A percentile compares a stretch with the other conserved stretches of the same genome.
phyloP scores from a whole-genome alignment of 768 basidiomycete genomes.

The Lactarius evosmus region DNA sequence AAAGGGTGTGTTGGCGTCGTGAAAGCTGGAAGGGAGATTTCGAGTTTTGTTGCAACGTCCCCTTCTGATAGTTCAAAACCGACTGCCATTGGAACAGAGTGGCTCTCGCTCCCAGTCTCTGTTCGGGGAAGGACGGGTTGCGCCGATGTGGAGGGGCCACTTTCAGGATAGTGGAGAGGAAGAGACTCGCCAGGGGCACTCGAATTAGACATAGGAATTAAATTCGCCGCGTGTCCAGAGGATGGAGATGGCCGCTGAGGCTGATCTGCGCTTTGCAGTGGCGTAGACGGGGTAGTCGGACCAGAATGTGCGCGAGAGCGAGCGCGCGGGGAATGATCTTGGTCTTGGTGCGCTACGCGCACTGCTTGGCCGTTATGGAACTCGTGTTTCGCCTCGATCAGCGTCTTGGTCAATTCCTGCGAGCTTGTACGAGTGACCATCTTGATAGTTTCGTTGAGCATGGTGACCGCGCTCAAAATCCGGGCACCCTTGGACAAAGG shows the following conservation, averaged over 20 bases:
- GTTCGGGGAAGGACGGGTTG: neutral
- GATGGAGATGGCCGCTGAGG: neutral
- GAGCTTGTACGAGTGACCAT: slow-evolving; percentile 49
- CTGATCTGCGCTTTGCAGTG: neutral
- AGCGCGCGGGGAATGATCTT: slow-evolving; percentile 29
- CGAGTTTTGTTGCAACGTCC: slow-evolving; percentile 60
- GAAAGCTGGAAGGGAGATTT: slow-evolving; percentile 55
- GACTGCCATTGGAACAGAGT: slow-evolving; percentile 28
- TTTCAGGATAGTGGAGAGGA: neutral
- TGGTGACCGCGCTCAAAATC: slow-evolving; percentile 62
- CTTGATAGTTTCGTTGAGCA: slow-evolving; percentile 73
- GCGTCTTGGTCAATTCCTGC: slow-evolving; percentile 59
- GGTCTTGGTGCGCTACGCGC: slow-evolving; percentile 32
- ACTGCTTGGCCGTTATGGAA: slow-evolving; percentile 56
- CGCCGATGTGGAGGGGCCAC: slow-evolving; percentile 17
- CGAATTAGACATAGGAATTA: neutral
- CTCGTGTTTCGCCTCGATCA: slow-evolving; percentile 65
- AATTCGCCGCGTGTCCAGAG: neutral
- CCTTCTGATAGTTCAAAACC: slow-evolving; percentile 34
- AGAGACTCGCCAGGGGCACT: neutral
- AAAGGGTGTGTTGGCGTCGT: slow-evolving; percentile 68
- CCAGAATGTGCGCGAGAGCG: slow-evolving; percentile 15
- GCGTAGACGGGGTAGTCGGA: slow-evolving; percentile 14
- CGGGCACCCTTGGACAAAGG: slow-evolving; percentile 82
- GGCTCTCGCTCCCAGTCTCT: neutral